Conservation (phyloP, 352 stramenopile genomes). For the Phytophthora fragariae region DNA sequence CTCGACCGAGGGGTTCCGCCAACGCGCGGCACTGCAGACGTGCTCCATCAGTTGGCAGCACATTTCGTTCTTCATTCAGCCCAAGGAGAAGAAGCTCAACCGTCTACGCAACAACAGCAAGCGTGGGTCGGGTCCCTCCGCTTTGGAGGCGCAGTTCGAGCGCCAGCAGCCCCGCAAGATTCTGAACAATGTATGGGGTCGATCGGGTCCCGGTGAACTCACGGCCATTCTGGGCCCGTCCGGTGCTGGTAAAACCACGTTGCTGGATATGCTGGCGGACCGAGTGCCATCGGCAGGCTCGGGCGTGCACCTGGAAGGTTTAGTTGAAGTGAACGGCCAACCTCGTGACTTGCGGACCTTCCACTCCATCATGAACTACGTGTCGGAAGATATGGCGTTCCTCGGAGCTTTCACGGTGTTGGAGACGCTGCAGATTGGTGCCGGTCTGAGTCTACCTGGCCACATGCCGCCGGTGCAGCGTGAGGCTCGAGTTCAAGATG, state of each 20-base stretch:
- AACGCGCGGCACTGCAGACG: constrained; percentile 43
- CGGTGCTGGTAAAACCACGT: constrained; percentile 69
- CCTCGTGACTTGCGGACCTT: constrained; percentile 54
- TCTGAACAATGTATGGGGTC: constrained; percentile 71
- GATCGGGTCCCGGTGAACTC: constrained; percentile 66
- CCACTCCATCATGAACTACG: constrained; percentile 75
- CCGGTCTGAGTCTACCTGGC: constrained; percentile 57
- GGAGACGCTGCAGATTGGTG: constrained; percentile 79
- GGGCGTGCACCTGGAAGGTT: constrained; percentile 51
- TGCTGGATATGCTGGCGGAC: constrained; percentile 75
- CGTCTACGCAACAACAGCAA: constrained; percentile 31
- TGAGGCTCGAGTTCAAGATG: constrained; percentile 69
- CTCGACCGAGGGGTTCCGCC: constrained; percentile 40
- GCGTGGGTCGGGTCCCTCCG: constrained; percentile 32
- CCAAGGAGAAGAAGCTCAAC: constrained; percentile 28
- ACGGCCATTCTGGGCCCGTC: constrained; percentile 79
- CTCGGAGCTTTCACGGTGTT: constrained; percentile 77
- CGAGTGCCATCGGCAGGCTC: constrained; percentile 46
- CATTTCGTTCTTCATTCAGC: constrained; percentile 65
- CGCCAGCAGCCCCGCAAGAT: constrained; percentile 58
- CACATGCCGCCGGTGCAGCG: constrained; percentile 55
- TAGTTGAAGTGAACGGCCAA: constrained; percentile 69
- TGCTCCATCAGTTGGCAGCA: constrained; percentile 78
- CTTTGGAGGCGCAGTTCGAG: constrained; percentile 43
- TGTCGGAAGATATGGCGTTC: constrained; percentile 71